These are phyloP conservation scores for Coccomyxa subellipsoidea DNA, from an alignment of 163 green algal species.

Conservation along the genomic window DNA sequence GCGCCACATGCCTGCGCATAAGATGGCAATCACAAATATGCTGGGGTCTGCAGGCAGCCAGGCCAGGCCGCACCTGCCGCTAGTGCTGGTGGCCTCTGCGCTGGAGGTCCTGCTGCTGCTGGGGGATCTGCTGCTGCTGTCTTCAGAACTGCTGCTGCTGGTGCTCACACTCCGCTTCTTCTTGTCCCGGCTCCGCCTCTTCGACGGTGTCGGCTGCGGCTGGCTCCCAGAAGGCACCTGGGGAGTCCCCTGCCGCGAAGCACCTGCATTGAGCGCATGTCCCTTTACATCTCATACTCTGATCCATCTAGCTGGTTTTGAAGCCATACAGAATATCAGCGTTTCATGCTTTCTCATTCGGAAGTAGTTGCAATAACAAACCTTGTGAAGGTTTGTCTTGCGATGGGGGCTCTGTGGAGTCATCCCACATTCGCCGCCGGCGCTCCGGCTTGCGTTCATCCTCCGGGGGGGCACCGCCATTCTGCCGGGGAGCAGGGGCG, in stretches of 20 bases:
- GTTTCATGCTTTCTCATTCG: too few relatives aligned
- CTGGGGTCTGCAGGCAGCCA: too few relatives aligned
- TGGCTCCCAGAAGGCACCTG: too few relatives aligned
- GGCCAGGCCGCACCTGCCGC: background rate
- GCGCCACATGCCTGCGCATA: too few relatives aligned
- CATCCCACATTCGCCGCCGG: background rate
- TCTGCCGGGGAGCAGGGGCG: background rate
- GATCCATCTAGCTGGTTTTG: too few relatives aligned
- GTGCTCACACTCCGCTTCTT: background rate
- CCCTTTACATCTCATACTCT: too few relatives aligned
- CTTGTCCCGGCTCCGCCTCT: background rate
- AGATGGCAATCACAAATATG: background rate
- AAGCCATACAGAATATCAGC: too few relatives aligned
- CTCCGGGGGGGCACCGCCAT: background rate
- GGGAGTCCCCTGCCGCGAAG: background rate
- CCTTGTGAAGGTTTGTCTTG: background rate
- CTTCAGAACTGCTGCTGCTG: background rate
- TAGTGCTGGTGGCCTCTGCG: background rate
- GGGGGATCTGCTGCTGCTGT: background rate
- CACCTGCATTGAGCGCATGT: too few relatives aligned
- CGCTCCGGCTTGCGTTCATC: background rate
- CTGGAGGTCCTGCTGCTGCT: background rate
- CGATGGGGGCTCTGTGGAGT: background rate
- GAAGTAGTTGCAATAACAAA: background rate
- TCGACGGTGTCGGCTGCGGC: too few relatives aligned